Percentiles rank a stretch among this genome's conserved stretches.
Evolutionary conservation across 225 moss, liverwort and hornwort species (phyloP).

Genomic region (Antitrichia curtipendula): DNA sequence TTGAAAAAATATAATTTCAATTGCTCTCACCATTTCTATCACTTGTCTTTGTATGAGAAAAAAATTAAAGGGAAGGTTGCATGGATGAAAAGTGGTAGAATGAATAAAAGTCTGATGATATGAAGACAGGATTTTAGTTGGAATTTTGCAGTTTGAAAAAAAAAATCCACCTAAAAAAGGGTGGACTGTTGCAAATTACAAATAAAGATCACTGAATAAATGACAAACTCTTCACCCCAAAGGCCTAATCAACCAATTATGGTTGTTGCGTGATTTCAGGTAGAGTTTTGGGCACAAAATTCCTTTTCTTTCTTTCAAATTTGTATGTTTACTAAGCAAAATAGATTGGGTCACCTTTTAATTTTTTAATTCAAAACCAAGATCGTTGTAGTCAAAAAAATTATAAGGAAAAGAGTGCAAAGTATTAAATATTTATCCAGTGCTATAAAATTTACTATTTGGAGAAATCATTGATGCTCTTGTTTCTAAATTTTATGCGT

Average conservation of each 20-base stretch:
- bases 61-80: neutral
- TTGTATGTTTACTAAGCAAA: neutral
- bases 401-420: neutral
- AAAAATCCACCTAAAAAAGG: neutral
- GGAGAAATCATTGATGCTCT: neutral
- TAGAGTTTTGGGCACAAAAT: fast-evolving
- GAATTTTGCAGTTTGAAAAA: neutral
- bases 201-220: neutral
- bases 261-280: fast-evolving
- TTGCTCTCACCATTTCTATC: too few species aligned
- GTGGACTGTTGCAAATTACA: neutral
- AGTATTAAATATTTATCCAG: neutral
- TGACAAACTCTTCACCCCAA: fast-evolving
- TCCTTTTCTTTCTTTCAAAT: too few species aligned
- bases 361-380: neutral
- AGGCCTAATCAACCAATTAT: neutral
- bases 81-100: neutral
- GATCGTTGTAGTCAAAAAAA: neutral
- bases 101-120: neutral
- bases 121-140: too few species aligned
- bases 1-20: too few species aligned
- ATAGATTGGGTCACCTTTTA: neutral
- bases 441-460: neutral
- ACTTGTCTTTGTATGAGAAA: too few species aligned
- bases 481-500: neutral